Conservation (phyloP, 1,139 yeast species). For the Pichia sp. region DNA sequence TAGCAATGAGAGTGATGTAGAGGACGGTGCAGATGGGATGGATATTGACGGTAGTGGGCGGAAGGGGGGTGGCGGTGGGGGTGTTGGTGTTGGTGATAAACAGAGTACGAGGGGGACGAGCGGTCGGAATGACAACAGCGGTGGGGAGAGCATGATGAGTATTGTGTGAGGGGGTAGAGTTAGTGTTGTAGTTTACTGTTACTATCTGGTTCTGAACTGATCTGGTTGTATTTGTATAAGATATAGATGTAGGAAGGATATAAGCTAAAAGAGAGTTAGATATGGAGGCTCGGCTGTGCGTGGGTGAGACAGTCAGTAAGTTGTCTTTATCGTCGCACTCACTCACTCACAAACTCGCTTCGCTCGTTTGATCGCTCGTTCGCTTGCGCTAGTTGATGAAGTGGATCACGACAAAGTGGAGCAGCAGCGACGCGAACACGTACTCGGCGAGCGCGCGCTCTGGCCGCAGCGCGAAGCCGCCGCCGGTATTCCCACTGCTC, state of each 20-base stretch:
- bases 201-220: no score
- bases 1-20: neutral
- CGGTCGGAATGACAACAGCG: constrained; percentile 18
- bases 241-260: no score
- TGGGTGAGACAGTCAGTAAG: no score
- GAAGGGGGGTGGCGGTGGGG: constrained; percentile 8
- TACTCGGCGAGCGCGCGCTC: constrained; percentile 84
- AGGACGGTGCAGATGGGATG: constrained; percentile 1
- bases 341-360: no score
- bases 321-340: no score
- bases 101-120: no score
- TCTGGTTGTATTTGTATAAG: neutral
- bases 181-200: no score
- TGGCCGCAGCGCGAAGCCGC: constrained; percentile 53
- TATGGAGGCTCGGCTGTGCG: neutral
- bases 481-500: constrained; percentile 31
- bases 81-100: constrained; percentile 14
- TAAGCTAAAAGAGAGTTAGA: neutral
- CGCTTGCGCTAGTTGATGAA: constrained; percentile 64
- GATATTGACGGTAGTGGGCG: neutral
- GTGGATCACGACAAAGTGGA: constrained; percentile 86
- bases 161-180: constrained; percentile 16
- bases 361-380: no score
- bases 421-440: constrained; percentile 74
- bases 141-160: constrained; percentile 29